These are phyloP conservation scores for Xylariaceae sp. DNA, from an alignment of 2,329 filamentous ascomycete species.

Conservation along the genomic window DNA sequence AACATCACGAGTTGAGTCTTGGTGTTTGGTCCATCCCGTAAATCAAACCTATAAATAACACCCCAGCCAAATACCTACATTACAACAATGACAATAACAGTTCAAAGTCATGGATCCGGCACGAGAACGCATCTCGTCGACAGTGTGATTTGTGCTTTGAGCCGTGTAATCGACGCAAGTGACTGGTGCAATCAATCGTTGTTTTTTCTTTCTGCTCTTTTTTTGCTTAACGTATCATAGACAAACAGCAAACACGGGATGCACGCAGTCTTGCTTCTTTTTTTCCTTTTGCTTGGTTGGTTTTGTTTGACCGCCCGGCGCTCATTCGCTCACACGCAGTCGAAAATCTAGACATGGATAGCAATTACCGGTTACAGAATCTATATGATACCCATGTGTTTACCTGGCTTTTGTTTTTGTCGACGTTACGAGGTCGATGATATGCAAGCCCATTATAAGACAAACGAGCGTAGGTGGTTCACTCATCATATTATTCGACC, in stretches of 20 bases:
- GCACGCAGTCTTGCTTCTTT: conserved; percentile 9
- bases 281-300: neutral
- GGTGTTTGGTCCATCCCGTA: neutral
- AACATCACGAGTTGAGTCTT: conserved; percentile 4
- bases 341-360: conserved; percentile 1
- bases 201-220: neutral
- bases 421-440: conserved; percentile 6
- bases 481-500: neutral
- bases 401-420: neutral
- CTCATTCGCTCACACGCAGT: neutral
- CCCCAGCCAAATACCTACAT: no score
- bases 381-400: neutral
- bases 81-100: no score
- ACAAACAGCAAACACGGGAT: conserved; percentile 19
- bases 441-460: conserved; percentile 14
- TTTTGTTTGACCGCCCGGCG: conserved; percentile 8
- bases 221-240: neutral
- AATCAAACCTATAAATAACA: neutral
- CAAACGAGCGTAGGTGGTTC: conserved; percentile 8
- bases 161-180: conserved; percentile 1
- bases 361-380: no score
- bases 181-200: neutral
- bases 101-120: neutral
- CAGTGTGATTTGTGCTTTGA: neutral
- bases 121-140: neutral